Percentiles rank a stretch among this genome's conserved stretches.
These are phyloP conservation scores for Elaeis guineensis DNA, from an alignment of 176 grass and related monocot genomes.

Conservation along the genomic window DNA sequence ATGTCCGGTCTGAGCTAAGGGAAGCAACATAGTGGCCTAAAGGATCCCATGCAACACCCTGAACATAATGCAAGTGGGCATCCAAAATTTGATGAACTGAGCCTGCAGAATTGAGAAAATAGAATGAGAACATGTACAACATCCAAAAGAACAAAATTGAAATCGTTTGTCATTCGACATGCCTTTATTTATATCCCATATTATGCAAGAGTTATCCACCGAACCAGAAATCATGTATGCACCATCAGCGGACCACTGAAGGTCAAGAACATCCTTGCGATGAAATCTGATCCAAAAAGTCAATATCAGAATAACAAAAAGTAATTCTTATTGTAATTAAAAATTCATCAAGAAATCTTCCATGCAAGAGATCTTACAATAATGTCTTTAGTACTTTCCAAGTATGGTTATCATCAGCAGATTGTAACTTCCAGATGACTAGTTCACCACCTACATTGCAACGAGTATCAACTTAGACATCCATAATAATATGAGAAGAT, in stretches of 20 bases:
- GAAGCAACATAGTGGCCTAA: constrained; percentile 81
- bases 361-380: constrained; percentile 33
- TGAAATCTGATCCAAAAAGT: constrained; percentile 61
- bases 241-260: constrained; percentile 76
- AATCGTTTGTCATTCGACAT: not conserved
- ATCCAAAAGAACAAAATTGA: too few relatives aligned
- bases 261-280: constrained; percentile 92
- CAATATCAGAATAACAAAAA: not conserved
- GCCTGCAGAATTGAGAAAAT: constrained; percentile 30
- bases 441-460: constrained; percentile 61
- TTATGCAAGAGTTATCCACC: constrained; percentile 95
- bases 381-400: constrained; percentile 82
- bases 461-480: not conserved
- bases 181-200: constrained; percentile 96
- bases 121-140: too few relatives aligned
- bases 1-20: constrained; percentile 90
- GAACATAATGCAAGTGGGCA: constrained; percentile 97
- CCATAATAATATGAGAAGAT: not conserved
- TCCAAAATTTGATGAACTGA: constrained; percentile 71
- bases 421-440: constrained; percentile 60
- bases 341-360: not conserved
- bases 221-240: constrained; percentile 75
- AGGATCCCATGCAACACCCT: constrained; percentile 95
- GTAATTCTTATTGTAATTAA: not conserved
- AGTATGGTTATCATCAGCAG: constrained; percentile 24